phyloP scores from a whole-genome alignment of 352 stramenopile species.

The Phytophthora rubi region DNA sequence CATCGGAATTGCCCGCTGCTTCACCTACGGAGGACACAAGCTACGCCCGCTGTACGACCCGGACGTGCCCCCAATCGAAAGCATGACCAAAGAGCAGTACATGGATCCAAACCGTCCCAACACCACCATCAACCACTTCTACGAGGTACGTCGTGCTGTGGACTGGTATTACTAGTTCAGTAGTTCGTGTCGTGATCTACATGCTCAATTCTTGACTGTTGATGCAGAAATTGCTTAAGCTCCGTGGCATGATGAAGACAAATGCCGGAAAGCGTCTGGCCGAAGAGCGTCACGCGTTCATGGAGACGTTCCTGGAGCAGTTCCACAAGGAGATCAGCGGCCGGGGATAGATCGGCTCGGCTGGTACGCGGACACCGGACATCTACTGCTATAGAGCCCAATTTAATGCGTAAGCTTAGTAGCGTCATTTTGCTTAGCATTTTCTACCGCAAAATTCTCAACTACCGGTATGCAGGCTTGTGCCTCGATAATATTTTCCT shows the following conservation, averaged over 20 bases:
- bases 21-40: slow-evolving; percentile 90
- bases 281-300: slow-evolving; percentile 85
- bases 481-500: background rate
- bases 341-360: slow-evolving; percentile 26
- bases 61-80: slow-evolving; percentile 50
- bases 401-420: background rate
- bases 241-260: slow-evolving; percentile 91
- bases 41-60: slow-evolving; percentile 84
- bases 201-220: background rate
- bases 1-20: slow-evolving; percentile 91
- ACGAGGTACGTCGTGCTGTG: slow-evolving; percentile 53
- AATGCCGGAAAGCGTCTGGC: slow-evolving; percentile 72
- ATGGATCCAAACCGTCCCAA: slow-evolving; percentile 72
- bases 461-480: background rate
- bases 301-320: slow-evolving; percentile 85
- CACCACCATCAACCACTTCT: slow-evolving; percentile 91
- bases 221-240: slow-evolving; percentile 86
- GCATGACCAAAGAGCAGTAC: slow-evolving; percentile 83
- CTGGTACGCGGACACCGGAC: background rate
- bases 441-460: slow-evolving; percentile 3
- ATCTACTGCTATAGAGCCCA: background rate
- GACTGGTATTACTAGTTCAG: too few relatives aligned
- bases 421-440: slow-evolving; percentile 5
- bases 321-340: slow-evolving; percentile 83
- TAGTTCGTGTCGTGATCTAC: background rate